Conservation (phyloP, 2,329 filamentous ascomycete genomes). For the Rutstroemia sp. region DNA sequence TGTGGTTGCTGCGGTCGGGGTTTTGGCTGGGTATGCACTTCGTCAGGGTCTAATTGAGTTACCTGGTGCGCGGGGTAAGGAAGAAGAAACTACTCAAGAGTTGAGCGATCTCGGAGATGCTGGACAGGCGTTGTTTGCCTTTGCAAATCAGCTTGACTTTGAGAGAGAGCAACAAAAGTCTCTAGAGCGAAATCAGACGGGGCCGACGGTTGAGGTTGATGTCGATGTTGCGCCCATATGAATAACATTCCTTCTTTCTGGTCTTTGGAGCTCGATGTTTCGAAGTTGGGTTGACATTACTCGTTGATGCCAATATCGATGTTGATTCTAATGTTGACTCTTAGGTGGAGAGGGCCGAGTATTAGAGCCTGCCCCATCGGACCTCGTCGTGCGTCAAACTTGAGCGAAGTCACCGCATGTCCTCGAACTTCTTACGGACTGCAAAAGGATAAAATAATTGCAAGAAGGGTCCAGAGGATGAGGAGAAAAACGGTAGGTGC, state of each 20-base stretch:
- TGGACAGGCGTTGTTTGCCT: slow-evolving; percentile 21
- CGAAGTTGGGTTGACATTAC: too few relatives aligned
- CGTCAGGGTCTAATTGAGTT: slow-evolving; percentile 28
- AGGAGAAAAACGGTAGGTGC: too few relatives aligned
- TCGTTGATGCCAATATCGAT: too few relatives aligned
- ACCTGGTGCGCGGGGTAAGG: slow-evolving; percentile 2
- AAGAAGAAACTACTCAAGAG: slow-evolving; percentile 10
- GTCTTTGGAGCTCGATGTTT: too few relatives aligned
- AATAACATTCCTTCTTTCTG: background rate
- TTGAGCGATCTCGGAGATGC: slow-evolving; percentile 24
- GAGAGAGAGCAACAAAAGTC: slow-evolving; percentile 13
- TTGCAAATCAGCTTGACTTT: slow-evolving; percentile 18
- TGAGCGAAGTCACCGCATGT: too few relatives aligned
- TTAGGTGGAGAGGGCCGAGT: too few relatives aligned
- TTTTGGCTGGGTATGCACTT: slow-evolving; percentile 28
- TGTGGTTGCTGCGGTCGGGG: slow-evolving; percentile 23
- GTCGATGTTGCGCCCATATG: slow-evolving; percentile 9
- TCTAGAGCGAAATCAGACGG: slow-evolving; percentile 8
- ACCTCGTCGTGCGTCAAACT: too few relatives aligned
- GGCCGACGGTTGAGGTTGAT: slow-evolving; percentile 19
- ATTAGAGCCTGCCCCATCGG: too few relatives aligned
- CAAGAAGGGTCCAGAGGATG: too few relatives aligned
- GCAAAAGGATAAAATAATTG: too few relatives aligned
- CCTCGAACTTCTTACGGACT: too few relatives aligned
- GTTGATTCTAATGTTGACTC: too few relatives aligned